Conservation (phyloP, 208 protist genomes). For the Trypanosoma theileri region DNA sequence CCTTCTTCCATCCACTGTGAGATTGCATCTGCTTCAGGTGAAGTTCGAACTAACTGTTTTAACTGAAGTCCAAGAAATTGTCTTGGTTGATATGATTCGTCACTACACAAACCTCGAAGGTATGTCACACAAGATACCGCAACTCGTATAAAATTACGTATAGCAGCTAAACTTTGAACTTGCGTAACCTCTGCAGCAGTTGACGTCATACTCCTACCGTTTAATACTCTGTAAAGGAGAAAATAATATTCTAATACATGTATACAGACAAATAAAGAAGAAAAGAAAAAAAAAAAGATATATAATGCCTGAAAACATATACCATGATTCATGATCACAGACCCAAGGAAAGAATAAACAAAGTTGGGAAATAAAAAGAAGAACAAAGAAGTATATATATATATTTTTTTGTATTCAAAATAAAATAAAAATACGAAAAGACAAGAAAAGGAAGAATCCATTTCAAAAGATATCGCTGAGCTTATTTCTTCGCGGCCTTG, state of each 20-base stretch:
- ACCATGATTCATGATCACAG: too few species aligned
- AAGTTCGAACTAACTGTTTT: constrained; percentile 60
- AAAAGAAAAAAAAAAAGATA: constrained; percentile 21
- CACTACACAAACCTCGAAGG: constrained; percentile 68
- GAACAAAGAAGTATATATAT: background rate
- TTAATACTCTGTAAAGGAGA: background rate
- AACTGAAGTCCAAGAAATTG: constrained; percentile 62
- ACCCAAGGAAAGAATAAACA: constrained; percentile 4
- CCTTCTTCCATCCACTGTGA: constrained; percentile 78
- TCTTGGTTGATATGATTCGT: constrained; percentile 61
- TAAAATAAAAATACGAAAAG: constrained; percentile 28
- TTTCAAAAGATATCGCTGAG: background rate
- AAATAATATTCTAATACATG: constrained; percentile 21
- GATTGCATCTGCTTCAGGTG: constrained; percentile 50
- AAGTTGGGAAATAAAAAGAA: constrained; percentile 15
- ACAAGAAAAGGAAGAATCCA: constrained; percentile 13
- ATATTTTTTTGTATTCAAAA: background rate
- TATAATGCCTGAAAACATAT: background rate
- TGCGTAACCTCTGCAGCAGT: constrained; percentile 52
- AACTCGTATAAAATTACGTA: constrained; percentile 78
- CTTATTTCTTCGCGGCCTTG: constrained; percentile 91
- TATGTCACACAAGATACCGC: constrained; percentile 80
- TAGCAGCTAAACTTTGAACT: constrained; percentile 75
- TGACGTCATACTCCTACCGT: constrained; percentile 28
- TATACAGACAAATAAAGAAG: constrained; percentile 25